Evolutionary conservation across 164 flowering plant species (phyloP), one percentile per base, ranked within the genome.

Genomic region (Vitis rupestris): DNA sequence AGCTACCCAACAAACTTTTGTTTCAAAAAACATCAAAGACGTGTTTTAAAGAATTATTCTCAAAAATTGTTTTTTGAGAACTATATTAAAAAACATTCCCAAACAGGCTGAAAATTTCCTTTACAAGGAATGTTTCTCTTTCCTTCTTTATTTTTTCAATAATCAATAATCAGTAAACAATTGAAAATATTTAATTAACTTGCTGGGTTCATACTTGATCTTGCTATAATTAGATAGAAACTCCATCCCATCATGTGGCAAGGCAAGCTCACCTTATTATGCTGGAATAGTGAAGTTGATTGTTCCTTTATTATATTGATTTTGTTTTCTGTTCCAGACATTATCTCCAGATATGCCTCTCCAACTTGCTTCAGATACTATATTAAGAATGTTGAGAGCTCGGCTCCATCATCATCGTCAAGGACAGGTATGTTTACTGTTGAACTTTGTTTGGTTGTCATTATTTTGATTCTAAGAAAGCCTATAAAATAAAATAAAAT

Each of bases 341-440:
- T 77, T 95, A 75, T 93, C 99, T n/a, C 87, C 95, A 2, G 91
- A 95, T 62, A 93, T 93, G 93, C 99, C 99, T 23, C 88, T 95
- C 48, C 90, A 90, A 71, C 97, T 95, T 73, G 98, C 99, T 14
- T 88, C 99, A 9, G 97, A 91, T 37, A 95, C 97, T 66, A 78
- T 95, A 71, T 73, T 88, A 69, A 87, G 93, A 81, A 88, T 93
- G 91, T 72, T 93, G 77, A 91, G 90, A 82, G 99, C 99, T 82
- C 90, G 98, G 56, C 79, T 84, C 71, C 98, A 93, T 86, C 99
- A 95, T 79, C 88, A 84, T 72, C 84, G 76, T 63, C 93, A 93
- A 82, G 94, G 97, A 71, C 87, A 91, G 82, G 99, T 90, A 85
- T 65, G 73, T 56, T 65, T 44, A 23, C 55, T 68, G 44, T 52